These are phyloP conservation scores for Aspergillus egyptiacus DNA, from an alignment of 495 filamentous ascomycete species.

Conservation along the genomic window DNA sequence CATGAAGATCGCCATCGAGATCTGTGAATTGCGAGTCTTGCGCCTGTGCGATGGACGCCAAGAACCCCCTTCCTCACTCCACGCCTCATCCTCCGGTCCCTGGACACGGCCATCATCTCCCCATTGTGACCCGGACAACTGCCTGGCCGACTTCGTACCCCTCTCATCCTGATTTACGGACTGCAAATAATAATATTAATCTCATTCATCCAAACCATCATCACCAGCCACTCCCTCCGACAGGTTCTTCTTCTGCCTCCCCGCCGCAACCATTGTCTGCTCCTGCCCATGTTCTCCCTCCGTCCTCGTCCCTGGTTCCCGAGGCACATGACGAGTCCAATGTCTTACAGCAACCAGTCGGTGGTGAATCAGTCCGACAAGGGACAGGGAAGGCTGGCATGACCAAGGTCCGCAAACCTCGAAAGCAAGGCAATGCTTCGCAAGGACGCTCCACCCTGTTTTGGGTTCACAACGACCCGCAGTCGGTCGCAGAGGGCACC, in stretches of 20 bases:
- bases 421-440: slow-evolving; percentile 33
- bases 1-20: slow-evolving; percentile 20
- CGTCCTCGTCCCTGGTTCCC: slow-evolving; percentile 6
- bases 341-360: slow-evolving; percentile 3
- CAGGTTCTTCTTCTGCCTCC: not conserved
- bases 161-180: slow-evolving; percentile 3
- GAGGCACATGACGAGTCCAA: not conserved
- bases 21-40: slow-evolving; percentile 17
- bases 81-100: slow-evolving; percentile 15
- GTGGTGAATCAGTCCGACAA: slow-evolving; percentile 10
- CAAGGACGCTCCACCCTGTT: slow-evolving; percentile 39
- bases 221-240: slow-evolving; percentile 2
- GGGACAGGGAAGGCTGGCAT: slow-evolving; percentile 23
- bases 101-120: slow-evolving; percentile 25
- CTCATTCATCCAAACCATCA: slow-evolving; percentile 8
- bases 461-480: slow-evolving; percentile 42
- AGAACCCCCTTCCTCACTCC: slow-evolving; percentile 21
- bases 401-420: slow-evolving; percentile 37
- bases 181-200: slow-evolving; percentile 1
- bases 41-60: slow-evolving; percentile 31
- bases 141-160: slow-evolving; percentile 16
- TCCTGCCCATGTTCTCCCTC: slow-evolving; percentile 5
- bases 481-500: slow-evolving; percentile 36
- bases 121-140: slow-evolving; percentile 23
- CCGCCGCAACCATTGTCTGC: not conserved